A percentile compares a stretch with the other conserved stretches of the same genome.
phyloP scores from a whole-genome alignment of 495 filamentous ascomycete species.

The Xylaria venustula region DNA sequence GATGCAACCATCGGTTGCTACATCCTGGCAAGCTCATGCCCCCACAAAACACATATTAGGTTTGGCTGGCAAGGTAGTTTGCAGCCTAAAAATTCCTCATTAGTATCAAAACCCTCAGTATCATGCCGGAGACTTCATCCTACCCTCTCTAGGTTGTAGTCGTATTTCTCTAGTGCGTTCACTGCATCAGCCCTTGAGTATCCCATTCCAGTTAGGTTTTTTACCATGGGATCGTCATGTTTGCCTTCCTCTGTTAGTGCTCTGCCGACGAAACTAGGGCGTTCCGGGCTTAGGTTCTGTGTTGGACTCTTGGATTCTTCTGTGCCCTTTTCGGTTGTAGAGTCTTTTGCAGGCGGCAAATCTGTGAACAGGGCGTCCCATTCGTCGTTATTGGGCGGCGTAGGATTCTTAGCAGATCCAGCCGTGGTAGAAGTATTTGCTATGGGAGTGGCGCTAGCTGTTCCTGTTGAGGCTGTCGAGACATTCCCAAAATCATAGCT shows the following conservation, averaged over 20 bases:
- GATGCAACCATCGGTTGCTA: slow-evolving; percentile 1
- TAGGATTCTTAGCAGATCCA: slow-evolving; percentile 30
- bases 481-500: slow-evolving; percentile 50
- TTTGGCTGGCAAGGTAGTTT: slow-evolving; percentile 48
- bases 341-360: slow-evolving; percentile 57
- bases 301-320: slow-evolving; percentile 28
- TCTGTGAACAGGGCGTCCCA: slow-evolving; percentile 95
- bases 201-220: slow-evolving; percentile 88
- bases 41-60: slow-evolving; percentile 29
- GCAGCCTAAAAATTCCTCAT: slow-evolving; percentile 39
- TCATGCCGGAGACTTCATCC: slow-evolving; percentile 31
- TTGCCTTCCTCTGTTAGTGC: slow-evolving; percentile 71
- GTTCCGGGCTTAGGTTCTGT: slow-evolving; percentile 38
- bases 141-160: slow-evolving; percentile 95
- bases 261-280: slow-evolving; percentile 48
- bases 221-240: slow-evolving; percentile 88
- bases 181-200: slow-evolving; percentile 79
- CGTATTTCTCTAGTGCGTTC: slow-evolving; percentile 84
- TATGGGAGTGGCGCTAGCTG: slow-evolving; percentile 54
- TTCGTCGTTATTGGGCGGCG: slow-evolving; percentile 61
- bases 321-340: slow-evolving; percentile 24
- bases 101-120: slow-evolving; percentile 23
- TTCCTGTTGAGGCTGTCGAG: slow-evolving; percentile 40
- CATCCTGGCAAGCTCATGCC: slow-evolving; percentile 17
- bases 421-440: slow-evolving; percentile 33